Base-by-base conservation (phyloP, 306 rosid species). In the Castanea crenata region DNA sequence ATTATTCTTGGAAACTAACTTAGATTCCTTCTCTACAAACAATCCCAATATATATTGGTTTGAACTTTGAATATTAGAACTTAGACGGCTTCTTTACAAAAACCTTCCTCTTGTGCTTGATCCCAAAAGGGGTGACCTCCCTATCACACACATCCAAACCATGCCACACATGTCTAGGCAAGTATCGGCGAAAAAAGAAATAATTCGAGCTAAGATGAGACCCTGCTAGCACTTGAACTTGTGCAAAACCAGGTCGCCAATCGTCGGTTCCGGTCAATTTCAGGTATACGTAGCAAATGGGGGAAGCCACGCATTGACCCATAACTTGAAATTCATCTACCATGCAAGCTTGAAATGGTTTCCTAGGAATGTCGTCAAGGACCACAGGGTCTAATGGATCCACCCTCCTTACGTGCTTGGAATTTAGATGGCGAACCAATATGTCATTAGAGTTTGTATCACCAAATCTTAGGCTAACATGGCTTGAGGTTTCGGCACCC, bases 161-260 rank as follows among this genome's bases (percentile, higher is more conserved):
- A 83, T 91, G 96, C 97, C 97, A 94, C 8, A 87, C 93, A 67
- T 75, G 87, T 52, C 94, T 84, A 3, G 98, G 97, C 74, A 94
- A 12, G 31, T 84, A 91, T 35, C 84, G 77, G 2, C 92, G 82
- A 44, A 92, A 89, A 62, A 87, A 85, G 85, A 94, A 94, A 77
- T 86, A 74, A 76, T 86, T 34, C 0, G 97, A 92, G 82, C 82
- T 81, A 3, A 92, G 83, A 80, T 83, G 88, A 11, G 89, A 74
- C 34, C 85, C 85, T 15, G 82, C 89, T 19, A 81, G 76, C 55
- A 86, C 83, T 13, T 23, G 80, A 41, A 94, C 87, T 4, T 91
- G 93, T 0, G 86, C 94, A 10, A 85, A 92, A 59, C 94, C 98
- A 0, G 94, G 96, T 61, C 94, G 81, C 98, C 98, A 92, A 13